These are phyloP conservation scores for Beta macrorhiza DNA, from an alignment of 179 eudicot genomes.

Conservation along the genomic window DNA sequence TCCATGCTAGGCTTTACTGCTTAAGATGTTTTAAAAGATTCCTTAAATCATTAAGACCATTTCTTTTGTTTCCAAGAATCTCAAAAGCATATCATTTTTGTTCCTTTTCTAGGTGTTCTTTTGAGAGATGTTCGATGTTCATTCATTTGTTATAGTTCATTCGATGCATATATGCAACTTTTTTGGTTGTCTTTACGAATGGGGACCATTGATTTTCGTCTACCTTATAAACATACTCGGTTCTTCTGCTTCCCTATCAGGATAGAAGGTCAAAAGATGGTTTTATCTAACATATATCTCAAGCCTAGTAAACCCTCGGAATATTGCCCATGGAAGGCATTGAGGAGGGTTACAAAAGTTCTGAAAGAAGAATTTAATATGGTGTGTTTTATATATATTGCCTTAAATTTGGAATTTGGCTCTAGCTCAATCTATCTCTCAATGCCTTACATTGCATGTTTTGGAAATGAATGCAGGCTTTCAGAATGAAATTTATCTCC, in stretches of 20 bases:
- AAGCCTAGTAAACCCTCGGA: slow-evolving; percentile 91
- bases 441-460: slow-evolving; percentile 22
- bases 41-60: no score
- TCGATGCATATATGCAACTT: neutral
- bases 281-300: slow-evolving; percentile 84
- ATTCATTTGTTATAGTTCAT: neutral
- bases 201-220: neutral
- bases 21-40: no score
- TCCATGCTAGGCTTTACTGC: no score
- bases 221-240: neutral
- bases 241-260: slow-evolving; percentile 31
- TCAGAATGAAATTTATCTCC: slow-evolving; percentile 49
- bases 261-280: slow-evolving; percentile 80
- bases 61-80: no score
- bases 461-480: slow-evolving; percentile 96
- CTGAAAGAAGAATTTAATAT: slow-evolving; percentile 68
- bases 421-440: slow-evolving; percentile 8
- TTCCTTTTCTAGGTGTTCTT: no score
- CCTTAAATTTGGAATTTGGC: neutral
- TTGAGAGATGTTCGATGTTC: no score
- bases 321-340: slow-evolving; percentile 89
- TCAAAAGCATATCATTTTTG: no score
- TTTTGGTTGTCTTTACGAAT: neutral
- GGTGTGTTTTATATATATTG: neutral
- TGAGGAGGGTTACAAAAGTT: slow-evolving; percentile 63